Percentiles rank a stretch among this genome's conserved stretches.
Evolutionary conservation across 2,329 filamentous ascomycete species (phyloP).

Genomic region (Aspergillus fumigatiaffinis): DNA sequence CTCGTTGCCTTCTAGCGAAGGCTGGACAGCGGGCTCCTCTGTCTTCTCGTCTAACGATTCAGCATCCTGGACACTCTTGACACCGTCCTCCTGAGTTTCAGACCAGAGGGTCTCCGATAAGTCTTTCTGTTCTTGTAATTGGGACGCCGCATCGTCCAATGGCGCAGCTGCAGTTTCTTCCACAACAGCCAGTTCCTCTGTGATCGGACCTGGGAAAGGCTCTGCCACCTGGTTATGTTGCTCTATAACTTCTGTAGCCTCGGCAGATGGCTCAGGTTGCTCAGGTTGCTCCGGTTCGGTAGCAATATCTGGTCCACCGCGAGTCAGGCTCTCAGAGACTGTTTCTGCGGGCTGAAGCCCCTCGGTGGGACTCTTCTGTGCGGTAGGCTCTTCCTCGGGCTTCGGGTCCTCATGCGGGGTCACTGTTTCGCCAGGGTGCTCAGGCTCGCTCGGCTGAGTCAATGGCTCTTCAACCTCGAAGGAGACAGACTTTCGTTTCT

Average conservation of each 20-base stretch:
- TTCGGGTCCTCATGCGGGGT: neutral
- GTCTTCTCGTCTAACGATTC: neutral
- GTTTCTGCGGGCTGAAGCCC: neutral
- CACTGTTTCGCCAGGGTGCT: neutral
- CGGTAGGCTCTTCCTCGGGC: neutral
- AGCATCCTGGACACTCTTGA: neutral
- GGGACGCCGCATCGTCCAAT: neutral
- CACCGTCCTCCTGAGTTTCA: neutral
- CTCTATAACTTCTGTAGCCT: neutral
- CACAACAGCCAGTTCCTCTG: neutral
- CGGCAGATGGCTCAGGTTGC: neutral
- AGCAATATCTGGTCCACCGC: neutral
- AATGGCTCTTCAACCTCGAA: conserved; percentile 22
- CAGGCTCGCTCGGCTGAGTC: conserved; percentile 1
- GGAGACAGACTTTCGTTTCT: conserved; percentile 23
- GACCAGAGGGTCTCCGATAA: neutral
- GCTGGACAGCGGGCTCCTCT: neutral
- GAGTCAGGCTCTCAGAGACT: neutral
- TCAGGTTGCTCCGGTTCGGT: neutral
- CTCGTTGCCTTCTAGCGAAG: neutral
- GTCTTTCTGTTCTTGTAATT: neutral
- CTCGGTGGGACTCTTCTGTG: neutral
- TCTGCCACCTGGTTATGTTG: neutral
- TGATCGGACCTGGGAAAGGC: neutral
- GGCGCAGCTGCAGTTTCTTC: neutral